These are phyloP conservation scores for Polyporus arcularius DNA, from an alignment of 768 basidiomycete species.

Conservation along the genomic window DNA sequence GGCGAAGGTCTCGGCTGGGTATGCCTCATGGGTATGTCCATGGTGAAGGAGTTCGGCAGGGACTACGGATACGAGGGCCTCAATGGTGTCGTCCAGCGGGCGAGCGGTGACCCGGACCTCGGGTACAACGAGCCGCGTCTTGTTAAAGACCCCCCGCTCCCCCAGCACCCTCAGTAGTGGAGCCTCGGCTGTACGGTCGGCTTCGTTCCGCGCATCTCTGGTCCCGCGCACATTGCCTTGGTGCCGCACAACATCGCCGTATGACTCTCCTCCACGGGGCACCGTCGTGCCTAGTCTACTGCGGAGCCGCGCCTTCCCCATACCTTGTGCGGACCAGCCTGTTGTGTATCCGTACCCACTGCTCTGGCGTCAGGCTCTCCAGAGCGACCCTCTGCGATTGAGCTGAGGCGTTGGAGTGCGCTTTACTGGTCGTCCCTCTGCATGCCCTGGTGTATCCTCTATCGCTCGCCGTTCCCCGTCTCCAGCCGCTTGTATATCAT, in stretches of 20 bases:
- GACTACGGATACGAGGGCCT: conserved; percentile 73
- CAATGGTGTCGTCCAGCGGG: conserved; percentile 71
- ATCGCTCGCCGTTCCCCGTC: conserved; percentile 1
- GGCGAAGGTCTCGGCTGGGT: conserved; percentile 86
- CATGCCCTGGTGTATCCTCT: conserved; percentile 9
- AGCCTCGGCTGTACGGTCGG: not conserved
- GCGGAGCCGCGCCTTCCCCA: not conserved
- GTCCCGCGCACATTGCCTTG: not conserved
- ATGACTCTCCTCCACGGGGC: not conserved
- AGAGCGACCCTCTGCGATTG: not conserved
- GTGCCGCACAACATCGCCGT: not conserved
- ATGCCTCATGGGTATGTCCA: conserved; percentile 84
- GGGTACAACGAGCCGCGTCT: conserved; percentile 15
- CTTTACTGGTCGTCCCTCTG: not conserved
- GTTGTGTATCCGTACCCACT: conserved; percentile 12
- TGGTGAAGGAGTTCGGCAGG: conserved; percentile 82
- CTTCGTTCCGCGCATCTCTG: not conserved
- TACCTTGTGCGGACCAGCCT: not conserved
- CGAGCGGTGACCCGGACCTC: conserved; percentile 6
- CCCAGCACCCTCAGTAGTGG: conserved; percentile 5
- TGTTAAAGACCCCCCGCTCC: not conserved
- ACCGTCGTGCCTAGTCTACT: not conserved
- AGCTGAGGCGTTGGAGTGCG: not conserved
- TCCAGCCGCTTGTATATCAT: conserved; percentile 12
- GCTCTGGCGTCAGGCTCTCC: not conserved